Conservation (phyloP, 148 eudicot species). For the Nepenthes mirabilis region DNA sequence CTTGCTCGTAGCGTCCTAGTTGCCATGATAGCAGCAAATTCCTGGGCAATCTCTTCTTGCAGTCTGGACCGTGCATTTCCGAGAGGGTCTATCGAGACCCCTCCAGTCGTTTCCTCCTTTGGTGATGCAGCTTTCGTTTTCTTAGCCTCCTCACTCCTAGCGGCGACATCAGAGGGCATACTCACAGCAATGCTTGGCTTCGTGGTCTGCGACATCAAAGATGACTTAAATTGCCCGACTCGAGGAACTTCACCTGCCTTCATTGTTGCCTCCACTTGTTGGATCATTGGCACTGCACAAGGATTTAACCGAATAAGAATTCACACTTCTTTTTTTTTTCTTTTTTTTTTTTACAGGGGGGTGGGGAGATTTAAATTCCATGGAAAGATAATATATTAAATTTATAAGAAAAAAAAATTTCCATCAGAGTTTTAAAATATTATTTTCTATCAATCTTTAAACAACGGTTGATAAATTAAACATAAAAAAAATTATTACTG, state of each 20-base stretch:
- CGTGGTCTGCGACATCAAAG: conserved; percentile 11
- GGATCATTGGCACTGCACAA: conserved; percentile 86
- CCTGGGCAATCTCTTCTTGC: conserved; percentile 68
- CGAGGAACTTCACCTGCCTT: conserved; percentile 83
- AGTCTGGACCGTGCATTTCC: conserved; percentile 74
- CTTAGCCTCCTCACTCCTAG: conserved; percentile 6
- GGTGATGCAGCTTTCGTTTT: neutral
- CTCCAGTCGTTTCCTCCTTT: neutral
- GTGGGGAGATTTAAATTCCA: too few relatives aligned
- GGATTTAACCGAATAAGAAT: neutral
- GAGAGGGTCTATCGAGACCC: conserved; percentile 32
- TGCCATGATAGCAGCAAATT: conserved; percentile 86
- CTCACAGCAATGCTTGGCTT: conserved; percentile 7
- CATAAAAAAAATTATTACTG: too few relatives aligned
- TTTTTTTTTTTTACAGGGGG: too few relatives aligned
- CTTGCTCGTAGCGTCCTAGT: conserved; percentile 81
- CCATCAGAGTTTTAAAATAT: too few relatives aligned
- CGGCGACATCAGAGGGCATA: neutral
- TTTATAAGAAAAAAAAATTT: too few relatives aligned
- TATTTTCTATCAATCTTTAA: too few relatives aligned
- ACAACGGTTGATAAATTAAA: too few relatives aligned
- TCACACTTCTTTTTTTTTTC: too few relatives aligned
- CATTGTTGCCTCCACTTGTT: conserved; percentile 71
- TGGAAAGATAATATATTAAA: too few relatives aligned
- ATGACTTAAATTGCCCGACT: conserved; percentile 63